These are phyloP conservation scores for Colletotrichum sp. DNA, from an alignment of 2,329 filamentous ascomycete genomes.

Conservation along the genomic window DNA sequence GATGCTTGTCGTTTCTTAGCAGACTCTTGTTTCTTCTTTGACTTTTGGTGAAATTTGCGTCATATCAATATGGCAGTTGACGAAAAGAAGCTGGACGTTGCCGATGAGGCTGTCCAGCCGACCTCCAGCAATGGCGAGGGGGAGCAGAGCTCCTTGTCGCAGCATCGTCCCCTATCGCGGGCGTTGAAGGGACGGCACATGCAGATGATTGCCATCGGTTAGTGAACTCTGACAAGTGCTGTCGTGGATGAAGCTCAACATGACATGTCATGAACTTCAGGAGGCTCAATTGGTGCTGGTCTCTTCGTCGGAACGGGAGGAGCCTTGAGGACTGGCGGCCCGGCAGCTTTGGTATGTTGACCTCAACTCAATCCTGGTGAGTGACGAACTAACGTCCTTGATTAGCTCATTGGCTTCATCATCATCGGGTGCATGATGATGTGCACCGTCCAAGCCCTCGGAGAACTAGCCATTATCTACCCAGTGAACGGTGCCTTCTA, in stretches of 20 bases:
- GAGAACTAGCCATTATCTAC: slow-evolving; percentile 63
- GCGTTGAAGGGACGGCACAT: slow-evolving; percentile 47
- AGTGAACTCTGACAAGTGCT: background rate
- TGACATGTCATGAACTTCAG: background rate
- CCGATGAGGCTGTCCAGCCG: background rate
- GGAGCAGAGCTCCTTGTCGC: background rate
- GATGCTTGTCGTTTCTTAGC: background rate
- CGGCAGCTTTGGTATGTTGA: background rate
- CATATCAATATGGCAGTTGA: background rate
- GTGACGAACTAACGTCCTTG: fast-evolving
- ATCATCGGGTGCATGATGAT: slow-evolving; percentile 58
- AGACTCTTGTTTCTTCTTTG: fast-evolving
- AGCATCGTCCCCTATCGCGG: background rate
- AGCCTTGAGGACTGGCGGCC: background rate
- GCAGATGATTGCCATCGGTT: slow-evolving; percentile 53
- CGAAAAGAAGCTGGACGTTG: background rate
- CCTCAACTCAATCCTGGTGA: fast-evolving
- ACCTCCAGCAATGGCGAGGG: background rate
- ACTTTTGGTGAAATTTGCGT: background rate
- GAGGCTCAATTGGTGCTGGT: background rate
- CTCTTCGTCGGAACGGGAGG: background rate
- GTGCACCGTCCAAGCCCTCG: slow-evolving; percentile 62
- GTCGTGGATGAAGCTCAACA: background rate
- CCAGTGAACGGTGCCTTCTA: slow-evolving; percentile 67
- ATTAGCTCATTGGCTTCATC: slow-evolving; percentile 50